Base-by-base conservation (phyloP, 495 filamentous ascomycete genomes). In the Daldinia grandis region DNA sequence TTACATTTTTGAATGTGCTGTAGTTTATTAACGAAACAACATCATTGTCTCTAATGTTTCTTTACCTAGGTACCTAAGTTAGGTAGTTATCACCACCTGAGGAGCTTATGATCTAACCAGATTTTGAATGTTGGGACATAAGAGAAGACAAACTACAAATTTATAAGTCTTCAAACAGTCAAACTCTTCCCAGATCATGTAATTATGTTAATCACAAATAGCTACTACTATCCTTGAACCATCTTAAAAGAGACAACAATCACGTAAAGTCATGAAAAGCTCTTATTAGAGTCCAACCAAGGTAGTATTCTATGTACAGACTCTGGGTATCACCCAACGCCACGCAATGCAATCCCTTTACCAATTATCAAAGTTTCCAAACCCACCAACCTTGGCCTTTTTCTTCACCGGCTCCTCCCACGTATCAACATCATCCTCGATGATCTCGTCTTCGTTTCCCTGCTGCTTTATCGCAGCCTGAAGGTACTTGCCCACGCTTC, bases 331-430 rank as follows among this genome's bases (percentile, higher is more conserved):
- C 65, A 44, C 66, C 61, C 44, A 69, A 69, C 71, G 71, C 71
- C 71, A 42, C 21, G 62, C 66, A 66, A 73, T 73, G 71, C 71
- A 69, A 58, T 47, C 3, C 47, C 17, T 58, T 68, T 71, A 95
- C 92, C 92, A 95, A 33, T 71, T 81, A 82, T 94, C 92, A 76
- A 99, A 98, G 81, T 98, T 95, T 14, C 95, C 95, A 85, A 98
- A 99, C 3, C 93, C 94, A 31, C 92, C 91, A 4, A 84, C 83
- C 76, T 93, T 97, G 8, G 80, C 72, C 80, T 97, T 97, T 81
- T 97, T 97, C 77, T 87, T 90, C 8, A 83, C 85, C 35, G 92
- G 92, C 70, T 92, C 89, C 64, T 87, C 82, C 69, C 85, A 85
- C 28, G 78, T 85, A 35, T 86, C 85, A 60, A 87, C 83, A 21